Percentiles rank a stretch among this genome's conserved stretches.
Conservation (phyloP, 306 rosid genomes). For the Dryas drummondii region DNA sequence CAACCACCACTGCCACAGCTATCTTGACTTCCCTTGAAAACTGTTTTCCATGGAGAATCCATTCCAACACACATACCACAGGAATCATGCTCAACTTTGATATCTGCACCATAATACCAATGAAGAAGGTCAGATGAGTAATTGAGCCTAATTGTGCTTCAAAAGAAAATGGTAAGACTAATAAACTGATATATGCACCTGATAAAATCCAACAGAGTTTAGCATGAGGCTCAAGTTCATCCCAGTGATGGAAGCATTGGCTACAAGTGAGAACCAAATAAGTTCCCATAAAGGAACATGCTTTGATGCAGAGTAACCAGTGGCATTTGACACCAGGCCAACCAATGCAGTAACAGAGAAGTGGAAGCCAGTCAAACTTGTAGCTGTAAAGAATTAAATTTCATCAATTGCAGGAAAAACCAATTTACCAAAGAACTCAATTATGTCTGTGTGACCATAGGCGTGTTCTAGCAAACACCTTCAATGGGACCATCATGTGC, state of each 20-base stretch:
- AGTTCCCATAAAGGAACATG: slow-evolving; percentile 51
- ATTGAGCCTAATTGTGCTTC: not conserved
- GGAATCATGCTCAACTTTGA: slow-evolving; percentile 62
- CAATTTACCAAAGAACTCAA: not conserved
- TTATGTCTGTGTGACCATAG: not conserved
- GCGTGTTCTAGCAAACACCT: not conserved
- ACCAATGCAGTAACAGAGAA: slow-evolving; percentile 46
- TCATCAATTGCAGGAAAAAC: not conserved
- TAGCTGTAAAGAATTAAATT: slow-evolving; percentile 29
- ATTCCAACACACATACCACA: slow-evolving; percentile 55
- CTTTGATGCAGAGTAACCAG: slow-evolving; percentile 47
- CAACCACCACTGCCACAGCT: slow-evolving; percentile 48
- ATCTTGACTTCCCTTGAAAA: slow-evolving; percentile 55
- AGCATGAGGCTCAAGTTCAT: slow-evolving; percentile 60
- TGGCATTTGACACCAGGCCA: slow-evolving; percentile 43
- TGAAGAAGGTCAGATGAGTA: not conserved
- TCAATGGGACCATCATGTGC: not conserved
- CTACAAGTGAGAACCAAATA: slow-evolving; percentile 44
- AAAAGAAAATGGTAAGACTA: not conserved
- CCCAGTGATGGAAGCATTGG: slow-evolving; percentile 45
- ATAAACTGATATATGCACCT: slow-evolving; percentile 27
- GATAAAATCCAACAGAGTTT: slow-evolving; percentile 57
- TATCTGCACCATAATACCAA: slow-evolving; percentile 31
- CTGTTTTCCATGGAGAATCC: slow-evolving; percentile 54
- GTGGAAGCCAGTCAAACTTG: slow-evolving; percentile 53